Percentiles rank a stretch among this genome's conserved stretches.
phyloP scores from a whole-genome alignment of 2,329 filamentous ascomycete species.

The Ophiosphaerella herpotricha region DNA sequence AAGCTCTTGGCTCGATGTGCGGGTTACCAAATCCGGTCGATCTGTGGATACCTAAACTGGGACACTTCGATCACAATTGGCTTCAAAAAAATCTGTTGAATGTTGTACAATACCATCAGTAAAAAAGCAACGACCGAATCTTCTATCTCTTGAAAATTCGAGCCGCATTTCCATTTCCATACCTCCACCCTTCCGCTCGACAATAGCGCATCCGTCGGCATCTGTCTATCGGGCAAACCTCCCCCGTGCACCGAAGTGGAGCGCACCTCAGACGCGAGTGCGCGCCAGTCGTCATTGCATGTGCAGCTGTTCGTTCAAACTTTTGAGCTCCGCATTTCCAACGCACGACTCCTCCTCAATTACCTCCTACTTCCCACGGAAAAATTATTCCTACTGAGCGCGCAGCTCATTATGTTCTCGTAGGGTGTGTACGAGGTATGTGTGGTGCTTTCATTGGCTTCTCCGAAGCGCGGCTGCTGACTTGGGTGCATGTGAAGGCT shows the following conservation, averaged over 20 bases:
- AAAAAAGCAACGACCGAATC: too few relatives aligned
- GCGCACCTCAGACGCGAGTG: slow-evolving; percentile 8
- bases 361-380: slow-evolving; percentile 8
- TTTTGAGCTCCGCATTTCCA: slow-evolving; percentile 21
- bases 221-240: background rate
- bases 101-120: too few relatives aligned
- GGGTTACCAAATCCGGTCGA: too few relatives aligned
- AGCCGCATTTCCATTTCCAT: too few relatives aligned
- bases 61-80: too few relatives aligned
- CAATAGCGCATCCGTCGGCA: too few relatives aligned
- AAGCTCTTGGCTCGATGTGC: too few relatives aligned
- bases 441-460: background rate
- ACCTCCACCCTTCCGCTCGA: too few relatives aligned
- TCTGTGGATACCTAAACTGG: too few relatives aligned
- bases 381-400: slow-evolving; percentile 14
- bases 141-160: too few relatives aligned
- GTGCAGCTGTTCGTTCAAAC: slow-evolving; percentile 18
- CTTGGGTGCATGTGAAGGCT: slow-evolving; percentile 13
- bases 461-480: slow-evolving; percentile 24
- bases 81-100: too few relatives aligned
- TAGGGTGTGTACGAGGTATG: slow-evolving; percentile 17
- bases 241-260: slow-evolving; percentile 17
- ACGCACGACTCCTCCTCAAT: slow-evolving; percentile 8
- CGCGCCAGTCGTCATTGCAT: slow-evolving; percentile 16
- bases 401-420: slow-evolving; percentile 19